A percentile compares a stretch with the other conserved stretches of the same genome.
Conservation (phyloP, 225 moss, liverwort and hornwort species). For the Neckera pumila region DNA sequence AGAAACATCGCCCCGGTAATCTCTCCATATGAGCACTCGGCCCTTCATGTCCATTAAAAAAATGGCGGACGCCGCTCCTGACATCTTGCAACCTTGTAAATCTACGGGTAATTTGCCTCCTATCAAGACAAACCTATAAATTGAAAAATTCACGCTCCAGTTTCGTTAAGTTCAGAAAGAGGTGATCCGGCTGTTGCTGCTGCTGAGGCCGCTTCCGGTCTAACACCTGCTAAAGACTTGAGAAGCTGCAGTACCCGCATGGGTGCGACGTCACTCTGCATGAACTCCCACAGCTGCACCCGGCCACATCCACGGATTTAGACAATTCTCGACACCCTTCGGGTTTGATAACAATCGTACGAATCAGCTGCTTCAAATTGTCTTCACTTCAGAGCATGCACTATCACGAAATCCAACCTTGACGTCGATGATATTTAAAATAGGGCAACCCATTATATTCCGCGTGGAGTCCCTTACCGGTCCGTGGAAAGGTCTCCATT, state of each 20-base stretch:
- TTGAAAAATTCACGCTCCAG: slow-evolving; percentile 21
- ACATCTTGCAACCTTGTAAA: slow-evolving; percentile 37
- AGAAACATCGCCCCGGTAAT: slow-evolving; percentile 93
- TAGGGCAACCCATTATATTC: not conserved
- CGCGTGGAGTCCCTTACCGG: not conserved
- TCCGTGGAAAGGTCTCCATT: not conserved
- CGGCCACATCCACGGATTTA: not conserved
- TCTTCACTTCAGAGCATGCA: not conserved
- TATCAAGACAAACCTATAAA: slow-evolving; percentile 1
- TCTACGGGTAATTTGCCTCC: not conserved
- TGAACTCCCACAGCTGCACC: slow-evolving; percentile 84
- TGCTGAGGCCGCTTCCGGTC: slow-evolving; percentile 29
- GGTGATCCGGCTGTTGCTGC: slow-evolving; percentile 12
- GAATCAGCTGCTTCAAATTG: not conserved
- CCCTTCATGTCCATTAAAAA: slow-evolving; percentile 98
- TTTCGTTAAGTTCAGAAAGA: slow-evolving; percentile 24
- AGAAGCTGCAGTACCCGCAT: slow-evolving; percentile 86
- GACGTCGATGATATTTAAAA: not conserved
- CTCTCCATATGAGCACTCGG: slow-evolving; percentile 89
- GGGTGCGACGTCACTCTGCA: slow-evolving; percentile 82
- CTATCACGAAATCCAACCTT: not conserved
- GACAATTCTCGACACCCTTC: not conserved
- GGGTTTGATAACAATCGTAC: not conserved
- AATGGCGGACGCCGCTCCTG: slow-evolving; percentile 95
- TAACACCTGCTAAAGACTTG: slow-evolving; percentile 69